A percentile compares a stretch with the other conserved stretches of the same genome.
phyloP scores from a whole-genome alignment of 148 eudicot genomes.

The Chenopodium suecicum region DNA sequence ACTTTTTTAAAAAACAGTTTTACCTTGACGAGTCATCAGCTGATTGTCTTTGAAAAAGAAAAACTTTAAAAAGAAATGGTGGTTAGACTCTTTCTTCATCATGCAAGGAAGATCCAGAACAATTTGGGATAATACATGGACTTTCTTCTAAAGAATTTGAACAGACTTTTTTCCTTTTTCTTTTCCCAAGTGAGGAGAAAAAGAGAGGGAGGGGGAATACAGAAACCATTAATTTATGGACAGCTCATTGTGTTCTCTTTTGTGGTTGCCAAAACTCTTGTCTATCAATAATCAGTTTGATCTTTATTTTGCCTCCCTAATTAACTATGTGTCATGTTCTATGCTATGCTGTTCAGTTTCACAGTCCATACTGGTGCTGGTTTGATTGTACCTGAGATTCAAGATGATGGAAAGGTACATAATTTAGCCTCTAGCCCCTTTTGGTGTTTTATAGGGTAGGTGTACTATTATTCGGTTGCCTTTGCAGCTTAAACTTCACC shows the following conservation, averaged over 20 bases:
- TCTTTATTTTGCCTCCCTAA: not conserved
- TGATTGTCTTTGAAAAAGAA: not conserved
- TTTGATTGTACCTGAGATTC: constrained; percentile 89
- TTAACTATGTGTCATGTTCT: constrained; percentile 15
- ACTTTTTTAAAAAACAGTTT: not conserved
- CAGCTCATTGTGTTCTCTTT: not conserved
- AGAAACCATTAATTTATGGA: not conserved
- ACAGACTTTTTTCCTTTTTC: not conserved
- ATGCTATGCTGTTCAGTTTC: constrained; percentile 53
- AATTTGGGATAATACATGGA: not conserved
- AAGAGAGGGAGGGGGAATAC: not conserved
- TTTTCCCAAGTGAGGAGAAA: too few species aligned
- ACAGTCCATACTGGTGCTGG: constrained; percentile 98
- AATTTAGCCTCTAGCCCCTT: not conserved
- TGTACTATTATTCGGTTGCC: not conserved
- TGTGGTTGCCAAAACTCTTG: not conserved
- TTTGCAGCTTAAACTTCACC: not conserved
- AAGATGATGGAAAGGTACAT: constrained; percentile 81
- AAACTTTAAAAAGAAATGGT: not conserved
- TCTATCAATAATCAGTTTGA: not conserved
- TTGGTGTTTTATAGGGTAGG: not conserved
- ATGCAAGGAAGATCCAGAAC: not conserved
- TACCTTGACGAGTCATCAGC: not conserved
- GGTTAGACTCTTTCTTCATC: too few species aligned
- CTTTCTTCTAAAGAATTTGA: not conserved